Evolutionary conservation across 2,329 filamentous ascomycete genomes (phyloP).

Genomic region (Colletotrichum lini): DNA sequence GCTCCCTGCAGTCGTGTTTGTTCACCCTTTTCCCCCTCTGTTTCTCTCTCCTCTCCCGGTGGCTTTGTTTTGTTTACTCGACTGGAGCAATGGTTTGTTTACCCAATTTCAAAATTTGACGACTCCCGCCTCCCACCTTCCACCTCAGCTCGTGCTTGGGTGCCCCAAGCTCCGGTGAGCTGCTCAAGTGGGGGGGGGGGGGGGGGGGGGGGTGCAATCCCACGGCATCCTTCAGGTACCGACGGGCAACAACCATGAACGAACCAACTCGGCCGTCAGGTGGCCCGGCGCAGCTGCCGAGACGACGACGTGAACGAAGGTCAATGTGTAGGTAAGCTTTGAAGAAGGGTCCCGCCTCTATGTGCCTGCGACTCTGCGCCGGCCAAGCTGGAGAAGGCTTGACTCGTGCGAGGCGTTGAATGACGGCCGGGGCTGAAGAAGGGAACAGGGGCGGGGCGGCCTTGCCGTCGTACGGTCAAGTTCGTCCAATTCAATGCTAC

Average conservation of each 20-base stretch:
- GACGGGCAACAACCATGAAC: conserved; percentile 30
- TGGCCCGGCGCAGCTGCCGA: neutral
- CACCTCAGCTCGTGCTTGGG: neutral
- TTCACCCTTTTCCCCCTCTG: neutral
- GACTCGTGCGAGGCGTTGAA: conserved; percentile 34
- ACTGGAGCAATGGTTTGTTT: neutral
- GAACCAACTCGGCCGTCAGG: conserved; percentile 22
- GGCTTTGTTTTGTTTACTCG: neutral
- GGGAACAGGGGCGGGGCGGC: conserved; percentile 20
- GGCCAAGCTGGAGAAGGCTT: conserved; percentile 9
- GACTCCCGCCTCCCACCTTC: neutral
- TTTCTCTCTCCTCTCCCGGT: neutral
- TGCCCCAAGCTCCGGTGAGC: conserved; percentile 13
- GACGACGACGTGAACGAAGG: neutral
- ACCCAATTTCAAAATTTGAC: neutral
- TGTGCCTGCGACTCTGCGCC: neutral
- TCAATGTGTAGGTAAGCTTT: neutral
- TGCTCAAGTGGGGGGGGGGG: neutral
- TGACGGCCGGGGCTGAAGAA: conserved; percentile 27
- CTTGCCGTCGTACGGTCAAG: conserved; percentile 15
- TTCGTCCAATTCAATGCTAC: neutral
- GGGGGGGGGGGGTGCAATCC: no score
- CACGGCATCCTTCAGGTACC: neutral
- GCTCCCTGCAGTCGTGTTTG: conserved; percentile 17
- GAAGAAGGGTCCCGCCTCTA: neutral